Evolutionary conservation across 257 asterid species (phyloP).

Genomic region (Solanum okadae): DNA sequence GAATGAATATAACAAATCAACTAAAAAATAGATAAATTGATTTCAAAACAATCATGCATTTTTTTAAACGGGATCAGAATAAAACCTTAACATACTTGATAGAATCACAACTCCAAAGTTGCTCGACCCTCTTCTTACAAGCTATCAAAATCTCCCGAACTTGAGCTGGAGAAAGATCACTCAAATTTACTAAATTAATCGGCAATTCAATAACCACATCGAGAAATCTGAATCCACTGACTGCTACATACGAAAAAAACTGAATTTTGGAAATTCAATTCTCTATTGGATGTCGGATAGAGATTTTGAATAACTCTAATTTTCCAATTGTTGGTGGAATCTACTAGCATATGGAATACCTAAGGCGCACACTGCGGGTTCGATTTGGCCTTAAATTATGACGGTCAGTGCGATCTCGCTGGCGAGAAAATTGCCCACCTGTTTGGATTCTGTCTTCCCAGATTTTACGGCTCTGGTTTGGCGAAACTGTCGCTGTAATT

Average conservation of each 20-base stretch:
- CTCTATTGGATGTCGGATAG: slow-evolving; percentile 78
- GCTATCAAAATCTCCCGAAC: slow-evolving; percentile 59
- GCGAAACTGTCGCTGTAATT: slow-evolving; percentile 2
- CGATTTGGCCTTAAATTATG: slow-evolving; percentile 72
- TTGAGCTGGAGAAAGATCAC: slow-evolving; percentile 50
- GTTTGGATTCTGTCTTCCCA: slow-evolving; percentile 60
- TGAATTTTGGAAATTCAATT: slow-evolving; percentile 10
- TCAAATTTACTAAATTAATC: slow-evolving; percentile 53
- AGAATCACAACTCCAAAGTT: too few species aligned
- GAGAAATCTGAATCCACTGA: slow-evolving; percentile 78
- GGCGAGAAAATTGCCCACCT: slow-evolving; percentile 94
- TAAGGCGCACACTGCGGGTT: slow-evolving; percentile 73
- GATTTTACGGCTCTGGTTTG: slow-evolving; percentile 55
- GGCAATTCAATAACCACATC: slow-evolving; percentile 94
- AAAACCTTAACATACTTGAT: too few species aligned
- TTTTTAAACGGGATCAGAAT: too few species aligned
- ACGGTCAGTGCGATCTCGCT: slow-evolving; percentile 79
- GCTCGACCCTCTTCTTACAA: too few species aligned
- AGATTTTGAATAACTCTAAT: slow-evolving; percentile 83
- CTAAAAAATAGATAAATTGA: too few species aligned
- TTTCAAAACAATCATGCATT: too few species aligned
- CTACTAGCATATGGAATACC: slow-evolving; percentile 60
- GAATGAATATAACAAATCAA: too few species aligned
- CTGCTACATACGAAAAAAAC: slow-evolving; percentile 4
- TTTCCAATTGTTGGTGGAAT: slow-evolving; percentile 52